These are phyloP conservation scores for Agrostemma githago DNA, from an alignment of 148 eudicot genomes.

Conservation along the genomic window DNA sequence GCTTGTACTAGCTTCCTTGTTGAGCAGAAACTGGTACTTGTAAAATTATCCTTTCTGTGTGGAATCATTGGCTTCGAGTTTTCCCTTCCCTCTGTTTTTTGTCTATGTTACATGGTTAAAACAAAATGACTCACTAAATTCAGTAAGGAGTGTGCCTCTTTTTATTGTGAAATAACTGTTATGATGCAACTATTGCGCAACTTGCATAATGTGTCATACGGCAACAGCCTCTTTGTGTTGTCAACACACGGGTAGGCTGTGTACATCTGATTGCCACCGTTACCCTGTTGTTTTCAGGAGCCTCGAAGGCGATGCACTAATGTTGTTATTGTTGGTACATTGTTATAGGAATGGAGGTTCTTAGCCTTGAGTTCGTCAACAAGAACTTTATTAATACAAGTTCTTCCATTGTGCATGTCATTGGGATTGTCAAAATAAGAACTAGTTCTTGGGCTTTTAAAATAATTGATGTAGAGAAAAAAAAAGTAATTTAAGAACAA, in stretches of 20 bases:
- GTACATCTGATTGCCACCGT: neutral
- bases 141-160: neutral
- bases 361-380: no score
- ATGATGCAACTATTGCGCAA: neutral
- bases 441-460: no score
- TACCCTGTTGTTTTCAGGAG: neutral
- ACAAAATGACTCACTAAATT: neutral
- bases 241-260: neutral
- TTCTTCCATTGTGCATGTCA: no score
- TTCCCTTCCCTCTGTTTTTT: neutral
- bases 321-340: neutral
- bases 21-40: slow-evolving; percentile 84
- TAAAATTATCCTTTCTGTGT: neutral
- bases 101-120: slow-evolving; percentile 4
- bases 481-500: no score
- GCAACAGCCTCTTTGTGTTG: neutral
- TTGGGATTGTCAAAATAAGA: no score
- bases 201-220: neutral
- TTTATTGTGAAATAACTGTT: neutral
- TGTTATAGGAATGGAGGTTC: neutral
- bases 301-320: neutral
- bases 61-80: neutral
- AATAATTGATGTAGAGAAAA: no score
- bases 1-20: slow-evolving; percentile 84
- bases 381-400: no score